Evolutionary conservation across 192 early-diverging fungal genomes (phyloP).

Genomic region (Linderina pennispora): DNA sequence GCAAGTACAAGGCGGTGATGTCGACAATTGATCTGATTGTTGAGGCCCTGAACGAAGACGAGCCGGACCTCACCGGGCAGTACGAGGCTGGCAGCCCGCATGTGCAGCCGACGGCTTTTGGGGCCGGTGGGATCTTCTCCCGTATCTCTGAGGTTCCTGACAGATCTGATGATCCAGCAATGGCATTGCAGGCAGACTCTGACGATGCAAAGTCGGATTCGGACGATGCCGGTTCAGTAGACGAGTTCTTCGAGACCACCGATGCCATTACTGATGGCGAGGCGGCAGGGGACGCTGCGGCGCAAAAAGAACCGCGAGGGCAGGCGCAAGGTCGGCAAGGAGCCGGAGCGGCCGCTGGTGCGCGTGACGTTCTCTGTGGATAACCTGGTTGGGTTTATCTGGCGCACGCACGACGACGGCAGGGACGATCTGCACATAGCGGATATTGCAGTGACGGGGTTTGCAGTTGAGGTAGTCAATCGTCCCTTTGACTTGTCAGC

Average conservation of each 20-base stretch:
- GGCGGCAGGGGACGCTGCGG: constrained; percentile 13
- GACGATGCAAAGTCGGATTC: background rate
- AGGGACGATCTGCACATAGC: constrained; percentile 43
- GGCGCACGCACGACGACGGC: constrained; percentile 37
- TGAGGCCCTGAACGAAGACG: constrained; percentile 39
- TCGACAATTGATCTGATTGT: constrained; percentile 65
- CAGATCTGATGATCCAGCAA: constrained; percentile 2
- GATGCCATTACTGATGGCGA: constrained; percentile 14
- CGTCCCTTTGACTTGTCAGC: constrained; percentile 62
- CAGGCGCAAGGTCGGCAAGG: constrained; percentile 24
- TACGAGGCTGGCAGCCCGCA: constrained; percentile 27
- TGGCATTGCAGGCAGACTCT: background rate
- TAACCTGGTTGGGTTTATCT: constrained; percentile 44
- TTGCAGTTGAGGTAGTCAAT: constrained; percentile 62
- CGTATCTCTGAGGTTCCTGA: background rate
- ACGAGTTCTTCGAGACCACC: constrained; percentile 43
- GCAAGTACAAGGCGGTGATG: constrained; percentile 91
- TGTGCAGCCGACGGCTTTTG: constrained; percentile 34
- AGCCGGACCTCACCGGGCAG: constrained; percentile 40
- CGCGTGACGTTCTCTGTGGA: constrained; percentile 43
- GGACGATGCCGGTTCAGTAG: constrained; percentile 13
- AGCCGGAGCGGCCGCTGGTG: constrained; percentile 34
- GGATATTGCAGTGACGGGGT: constrained; percentile 55
- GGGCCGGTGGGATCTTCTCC: constrained; percentile 27
- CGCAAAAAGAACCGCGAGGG: constrained; percentile 19